phyloP scores from a whole-genome alignment of 148 eudicot species.

The Amaranthus palmeri region DNA sequence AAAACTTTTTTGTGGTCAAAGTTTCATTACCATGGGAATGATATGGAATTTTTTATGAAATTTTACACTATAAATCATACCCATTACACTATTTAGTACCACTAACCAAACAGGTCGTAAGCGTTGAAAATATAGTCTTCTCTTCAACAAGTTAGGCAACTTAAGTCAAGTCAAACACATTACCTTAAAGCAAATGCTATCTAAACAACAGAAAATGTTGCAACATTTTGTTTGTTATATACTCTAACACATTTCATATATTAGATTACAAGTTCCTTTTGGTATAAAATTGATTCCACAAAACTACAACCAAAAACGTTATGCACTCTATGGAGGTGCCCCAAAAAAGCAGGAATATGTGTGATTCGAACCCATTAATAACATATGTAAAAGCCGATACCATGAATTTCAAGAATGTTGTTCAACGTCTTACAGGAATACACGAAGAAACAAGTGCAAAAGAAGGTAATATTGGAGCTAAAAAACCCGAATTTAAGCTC shows the following conservation, averaged over 20 bases:
- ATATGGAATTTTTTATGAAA: too few species aligned
- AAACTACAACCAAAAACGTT: conserved; percentile 15
- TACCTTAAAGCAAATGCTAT: conserved; percentile 30
- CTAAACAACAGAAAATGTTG: conserved; percentile 13
- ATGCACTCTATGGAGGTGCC: conserved; percentile 21
- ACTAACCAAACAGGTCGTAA: neutral
- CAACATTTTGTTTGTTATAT: too few species aligned
- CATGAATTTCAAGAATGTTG: conserved; percentile 34
- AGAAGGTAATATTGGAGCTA: conserved; percentile 23
- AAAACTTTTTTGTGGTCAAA: too few species aligned
- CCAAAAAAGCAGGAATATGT: conserved; percentile 1
- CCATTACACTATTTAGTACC: too few species aligned
- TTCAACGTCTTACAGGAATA: conserved; percentile 36
- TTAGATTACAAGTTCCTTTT: conserved; percentile 12
- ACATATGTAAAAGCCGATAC: conserved; percentile 36
- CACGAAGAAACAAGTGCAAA: conserved; percentile 13
- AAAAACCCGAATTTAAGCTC: conserved; percentile 32
- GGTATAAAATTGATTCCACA: conserved; percentile 1
- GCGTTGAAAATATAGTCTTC: conserved; percentile 16
- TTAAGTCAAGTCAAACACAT: conserved; percentile 13
- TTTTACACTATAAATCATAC: too few species aligned
- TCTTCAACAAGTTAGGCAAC: conserved; percentile 25
- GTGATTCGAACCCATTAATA: conserved; percentile 24
- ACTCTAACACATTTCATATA: too few species aligned
- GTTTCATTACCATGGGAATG: too few species aligned